A percentile compares a stretch with the other conserved stretches of the same genome.
Evolutionary conservation across 495 filamentous ascomycete genomes (phyloP).

Genomic region (Penicillium roqueforti): DNA sequence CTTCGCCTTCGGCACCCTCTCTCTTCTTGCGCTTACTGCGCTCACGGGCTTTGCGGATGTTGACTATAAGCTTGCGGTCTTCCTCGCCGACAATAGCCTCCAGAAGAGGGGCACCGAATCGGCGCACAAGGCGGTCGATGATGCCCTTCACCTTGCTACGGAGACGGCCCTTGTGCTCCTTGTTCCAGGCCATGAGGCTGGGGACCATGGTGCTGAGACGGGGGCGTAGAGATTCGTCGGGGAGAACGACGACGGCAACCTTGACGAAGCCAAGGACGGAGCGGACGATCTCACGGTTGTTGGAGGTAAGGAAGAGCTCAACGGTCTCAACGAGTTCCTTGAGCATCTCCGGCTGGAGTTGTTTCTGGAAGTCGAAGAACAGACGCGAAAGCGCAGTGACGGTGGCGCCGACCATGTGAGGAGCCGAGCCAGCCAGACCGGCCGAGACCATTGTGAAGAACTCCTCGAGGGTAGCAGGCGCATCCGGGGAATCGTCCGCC

Average conservation of each 20-base stretch:
- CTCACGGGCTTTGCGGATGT: constrained; percentile 91
- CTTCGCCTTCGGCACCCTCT: constrained; percentile 49
- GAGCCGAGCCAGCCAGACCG: constrained; percentile 82
- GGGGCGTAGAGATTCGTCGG: constrained; percentile 67
- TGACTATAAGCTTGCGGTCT: constrained; percentile 83
- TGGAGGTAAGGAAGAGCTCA: constrained; percentile 88
- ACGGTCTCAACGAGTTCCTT: constrained; percentile 84
- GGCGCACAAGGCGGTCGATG: constrained; percentile 82
- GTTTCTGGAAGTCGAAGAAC: constrained; percentile 76
- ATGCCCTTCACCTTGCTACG: constrained; percentile 97
- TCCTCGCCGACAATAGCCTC: constrained; percentile 69
- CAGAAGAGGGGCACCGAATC: constrained; percentile 77
- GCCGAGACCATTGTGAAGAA: constrained; percentile 98
- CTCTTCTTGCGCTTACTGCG: constrained; percentile 80
- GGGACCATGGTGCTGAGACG: constrained; percentile 71
- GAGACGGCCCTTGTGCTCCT: constrained; percentile 96
- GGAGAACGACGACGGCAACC: constrained; percentile 83
- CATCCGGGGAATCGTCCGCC: constrained; percentile 71
- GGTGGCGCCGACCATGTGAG: constrained; percentile 92
- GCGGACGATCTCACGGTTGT: constrained; percentile 93
- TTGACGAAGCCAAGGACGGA: constrained; percentile 94
- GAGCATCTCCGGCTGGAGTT: constrained; percentile 56
- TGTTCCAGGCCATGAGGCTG: constrained; percentile 90
- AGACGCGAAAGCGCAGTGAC: constrained; percentile 89
- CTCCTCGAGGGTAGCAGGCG: constrained; percentile 77